Percentiles rank a stretch among this genome's conserved stretches.
Evolutionary conservation across 192 early-diverging fungal genomes (phyloP).

Genomic region (Gonapodya sp.): DNA sequence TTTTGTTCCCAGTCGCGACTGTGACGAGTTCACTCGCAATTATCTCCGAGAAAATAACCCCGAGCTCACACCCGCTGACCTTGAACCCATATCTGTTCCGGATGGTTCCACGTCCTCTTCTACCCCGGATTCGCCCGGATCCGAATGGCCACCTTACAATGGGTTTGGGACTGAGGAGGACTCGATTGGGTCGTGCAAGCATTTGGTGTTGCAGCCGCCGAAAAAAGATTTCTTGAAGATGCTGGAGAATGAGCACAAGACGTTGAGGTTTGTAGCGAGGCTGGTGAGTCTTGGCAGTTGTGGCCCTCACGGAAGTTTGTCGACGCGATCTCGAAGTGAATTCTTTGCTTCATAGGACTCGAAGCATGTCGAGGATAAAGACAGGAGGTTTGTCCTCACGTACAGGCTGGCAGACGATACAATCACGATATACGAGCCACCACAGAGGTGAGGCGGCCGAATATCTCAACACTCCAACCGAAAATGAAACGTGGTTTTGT

Average conservation of each 20-base stretch:
- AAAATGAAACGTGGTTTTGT: conserved; percentile 1
- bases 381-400: conserved; percentile 47
- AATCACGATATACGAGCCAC: conserved; percentile 57
- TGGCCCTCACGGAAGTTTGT: neutral
- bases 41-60: conserved; percentile 33
- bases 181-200: conserved; percentile 43
- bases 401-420: conserved; percentile 51
- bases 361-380: conserved; percentile 48
- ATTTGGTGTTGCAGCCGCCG: conserved; percentile 50
- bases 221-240: conserved; percentile 60
- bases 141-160: conserved; percentile 38
- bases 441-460: conserved; percentile 30
- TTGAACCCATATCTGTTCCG: neutral
- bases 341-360: conserved; percentile 32
- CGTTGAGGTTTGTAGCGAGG: conserved; percentile 45
- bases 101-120: neutral
- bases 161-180: conserved; percentile 54
- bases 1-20: conserved; percentile 40
- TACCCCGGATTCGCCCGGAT: conserved; percentile 10
- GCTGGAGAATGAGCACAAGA: conserved; percentile 54
- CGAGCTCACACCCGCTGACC: neutral
- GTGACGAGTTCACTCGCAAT: conserved; percentile 48
- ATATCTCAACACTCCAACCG: neutral
- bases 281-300: conserved; percentile 29
- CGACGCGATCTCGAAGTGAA: conserved; percentile 11